These are phyloP conservation scores for Mycosphaerella sp. DNA, from an alignment of 2,329 filamentous ascomycete species.

Conservation along the genomic window DNA sequence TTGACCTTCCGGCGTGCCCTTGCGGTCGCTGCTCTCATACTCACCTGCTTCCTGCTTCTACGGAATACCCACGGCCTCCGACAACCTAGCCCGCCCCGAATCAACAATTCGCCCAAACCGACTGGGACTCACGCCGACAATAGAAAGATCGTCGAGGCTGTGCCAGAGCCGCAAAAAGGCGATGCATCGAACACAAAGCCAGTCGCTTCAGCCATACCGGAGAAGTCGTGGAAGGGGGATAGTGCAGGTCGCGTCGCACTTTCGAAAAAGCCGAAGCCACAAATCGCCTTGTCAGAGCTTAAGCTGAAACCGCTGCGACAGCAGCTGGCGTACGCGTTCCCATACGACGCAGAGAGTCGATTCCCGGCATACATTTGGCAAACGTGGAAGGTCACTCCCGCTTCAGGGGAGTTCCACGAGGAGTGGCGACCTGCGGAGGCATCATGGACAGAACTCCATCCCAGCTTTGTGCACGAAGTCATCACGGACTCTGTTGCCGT, in stretches of 20 bases:
- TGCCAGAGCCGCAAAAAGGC: constrained; percentile 20
- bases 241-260: constrained; percentile 26
- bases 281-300: constrained; percentile 63
- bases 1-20: constrained; percentile 72
- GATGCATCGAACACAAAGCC: constrained; percentile 8
- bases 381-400: constrained; percentile 88
- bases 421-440: constrained; percentile 76
- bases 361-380: constrained; percentile 99
- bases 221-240: constrained; percentile 23
- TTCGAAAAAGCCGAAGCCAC: constrained; percentile 42
- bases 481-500: constrained; percentile 84
- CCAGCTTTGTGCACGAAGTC: constrained; percentile 90
- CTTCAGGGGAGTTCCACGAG: constrained; percentile 65
- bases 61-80: constrained; percentile 49
- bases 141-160: constrained; percentile 28
- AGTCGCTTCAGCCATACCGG: constrained; percentile 25
- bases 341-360: constrained; percentile 79
- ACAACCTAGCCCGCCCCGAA: constrained; percentile 14
- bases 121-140: constrained; percentile 34
- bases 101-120: constrained; percentile 34
- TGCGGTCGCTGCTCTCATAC: constrained; percentile 60
- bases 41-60: constrained; percentile 64
- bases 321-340: constrained; percentile 84
- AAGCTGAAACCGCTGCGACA: constrained; percentile 67
- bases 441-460: constrained; percentile 81